Percentiles rank a stretch among this genome's conserved stretches.
phyloP scores from a whole-genome alignment of 2,329 filamentous ascomycete species.

The Botrytis cinerea region DNA sequence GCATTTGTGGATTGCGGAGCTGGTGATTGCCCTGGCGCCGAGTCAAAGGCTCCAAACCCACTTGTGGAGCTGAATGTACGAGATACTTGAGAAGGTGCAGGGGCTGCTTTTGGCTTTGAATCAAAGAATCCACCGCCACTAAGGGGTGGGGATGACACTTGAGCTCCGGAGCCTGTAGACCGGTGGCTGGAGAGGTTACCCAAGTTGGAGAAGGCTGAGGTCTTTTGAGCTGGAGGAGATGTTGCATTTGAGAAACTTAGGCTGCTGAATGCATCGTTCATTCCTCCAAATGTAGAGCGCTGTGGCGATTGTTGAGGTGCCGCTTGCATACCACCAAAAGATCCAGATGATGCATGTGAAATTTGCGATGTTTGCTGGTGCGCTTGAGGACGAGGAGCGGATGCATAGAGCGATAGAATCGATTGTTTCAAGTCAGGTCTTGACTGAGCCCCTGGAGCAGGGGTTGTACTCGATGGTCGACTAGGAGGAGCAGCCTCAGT shows the following conservation, averaged over 20 bases:
- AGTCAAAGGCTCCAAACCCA: constrained; percentile 63
- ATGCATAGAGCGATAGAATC: constrained; percentile 91
- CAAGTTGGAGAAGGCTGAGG: constrained; percentile 53
- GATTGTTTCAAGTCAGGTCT: constrained; percentile 95
- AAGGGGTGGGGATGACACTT: constrained; percentile 50
- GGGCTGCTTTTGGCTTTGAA: constrained; percentile 60
- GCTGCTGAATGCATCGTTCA: constrained; percentile 78
- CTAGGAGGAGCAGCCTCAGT: constrained; percentile 68
- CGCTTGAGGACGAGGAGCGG: constrained; percentile 74
- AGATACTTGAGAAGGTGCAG: constrained; percentile 48
- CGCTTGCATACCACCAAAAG: constrained; percentile 66
- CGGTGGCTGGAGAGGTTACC: constrained; percentile 46
- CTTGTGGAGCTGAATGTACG: constrained; percentile 57
- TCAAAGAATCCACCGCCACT: constrained; percentile 82
- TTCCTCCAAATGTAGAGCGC: constrained; percentile 50
- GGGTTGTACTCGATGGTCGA: constrained; percentile 78
- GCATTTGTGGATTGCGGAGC: constrained; percentile 37
- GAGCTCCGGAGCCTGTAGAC: constrained; percentile 41
- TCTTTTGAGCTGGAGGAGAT: constrained; percentile 48
- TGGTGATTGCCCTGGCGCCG: constrained; percentile 47
- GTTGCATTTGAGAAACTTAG: constrained; percentile 58
- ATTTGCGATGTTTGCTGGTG: constrained; percentile 47
- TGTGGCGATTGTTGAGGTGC: constrained; percentile 49
- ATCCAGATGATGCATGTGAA: constrained; percentile 58
- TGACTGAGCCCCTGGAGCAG: constrained; percentile 66